Conservation (phyloP, 225 moss, liverwort and hornwort species). For the Rhytidiadelphus loreus region DNA sequence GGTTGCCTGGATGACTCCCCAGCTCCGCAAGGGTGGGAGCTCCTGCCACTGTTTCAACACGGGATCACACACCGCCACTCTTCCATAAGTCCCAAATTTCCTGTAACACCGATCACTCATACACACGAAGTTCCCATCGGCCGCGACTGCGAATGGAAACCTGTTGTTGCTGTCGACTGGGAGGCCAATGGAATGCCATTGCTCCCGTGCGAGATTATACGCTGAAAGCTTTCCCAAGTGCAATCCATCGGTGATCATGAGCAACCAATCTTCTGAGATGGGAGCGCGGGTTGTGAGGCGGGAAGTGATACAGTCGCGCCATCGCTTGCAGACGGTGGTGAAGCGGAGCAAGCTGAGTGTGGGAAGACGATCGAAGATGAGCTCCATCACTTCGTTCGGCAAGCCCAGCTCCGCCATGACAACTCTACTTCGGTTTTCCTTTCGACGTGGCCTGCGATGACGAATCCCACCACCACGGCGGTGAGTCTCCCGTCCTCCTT, state of each 20-base stretch:
- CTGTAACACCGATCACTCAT: conserved; percentile 32
- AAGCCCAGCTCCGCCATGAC: not conserved
- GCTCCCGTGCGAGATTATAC: conserved; percentile 8
- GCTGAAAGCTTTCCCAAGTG: conserved; percentile 28
- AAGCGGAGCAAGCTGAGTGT: conserved; percentile 29
- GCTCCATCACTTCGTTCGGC: conserved; percentile 14
- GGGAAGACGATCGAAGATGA: conserved; percentile 21
- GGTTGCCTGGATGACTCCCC: conserved; percentile 21
- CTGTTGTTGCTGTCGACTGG: conserved; percentile 25
- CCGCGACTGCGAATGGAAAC: conserved; percentile 32
- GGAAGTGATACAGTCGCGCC: conserved; percentile 9
- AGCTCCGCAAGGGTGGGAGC: conserved; percentile 24
- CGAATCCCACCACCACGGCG: not conserved
- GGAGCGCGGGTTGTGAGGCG: not conserved
- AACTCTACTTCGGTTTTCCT: not conserved
- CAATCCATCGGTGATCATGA: conserved; percentile 40
- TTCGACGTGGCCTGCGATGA: not conserved
- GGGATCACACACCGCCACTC: conserved; percentile 36
- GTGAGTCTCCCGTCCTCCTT: not conserved
- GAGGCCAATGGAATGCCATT: conserved; percentile 25
- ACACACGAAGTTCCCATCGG: conserved; percentile 27
- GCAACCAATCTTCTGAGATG: conserved; percentile 15
- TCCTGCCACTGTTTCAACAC: conserved; percentile 28
- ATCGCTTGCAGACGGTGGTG: conserved; percentile 29
- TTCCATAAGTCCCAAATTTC: conserved; percentile 34